Evolutionary conservation across 306 rosid genomes (phyloP), one percentile per base, ranked within the genome.

Genomic region (Astragalus glycyphyllos): DNA sequence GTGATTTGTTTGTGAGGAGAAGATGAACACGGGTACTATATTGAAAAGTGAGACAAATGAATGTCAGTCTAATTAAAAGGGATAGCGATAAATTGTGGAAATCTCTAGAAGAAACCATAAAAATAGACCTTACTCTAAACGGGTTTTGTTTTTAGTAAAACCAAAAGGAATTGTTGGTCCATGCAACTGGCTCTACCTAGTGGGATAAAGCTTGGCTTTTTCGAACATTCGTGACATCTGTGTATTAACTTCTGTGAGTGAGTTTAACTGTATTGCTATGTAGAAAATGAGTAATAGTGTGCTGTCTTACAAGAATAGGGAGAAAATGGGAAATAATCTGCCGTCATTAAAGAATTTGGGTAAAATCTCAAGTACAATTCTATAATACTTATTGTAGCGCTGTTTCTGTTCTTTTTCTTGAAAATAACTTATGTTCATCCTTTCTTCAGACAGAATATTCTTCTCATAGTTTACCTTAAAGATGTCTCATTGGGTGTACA

Each of bases 351-450:
- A 40, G 41, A 20, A 16, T 51, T 42, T 44, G 35, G 62, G 17
- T 20, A 10, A 42, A 41, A 72, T 40, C 26, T 51, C 49, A 41
- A n/a, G n/a, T n/a, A 45, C 34, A 17, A 6, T 41, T 40, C 26
- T 58, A 17, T 11, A 60, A 65, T 37, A 65, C 50, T 42, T 40
- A 55, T 54, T 63, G 10, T 47, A 26, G 26, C 42, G 57, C 10
- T 31, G 9, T 13, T 41, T 63, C 31, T 13, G 7, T 42, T 11
- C 53, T 60, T 56, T 32, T 17, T 12, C 13, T 47, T 64, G 12
- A 11, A 40, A 35, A 48, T 45, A 76, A 66, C 65, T 20, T 7
- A n/a, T 68, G 54, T 60, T 75, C 31, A 14, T 58, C 69, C 55
- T 48, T 63, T 70, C 68, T 37, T 47, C 51, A 0, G 8, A 71